Conservation (phyloP, 2,329 filamentous ascomycete species). For the Zasmidium citrigriseum region DNA sequence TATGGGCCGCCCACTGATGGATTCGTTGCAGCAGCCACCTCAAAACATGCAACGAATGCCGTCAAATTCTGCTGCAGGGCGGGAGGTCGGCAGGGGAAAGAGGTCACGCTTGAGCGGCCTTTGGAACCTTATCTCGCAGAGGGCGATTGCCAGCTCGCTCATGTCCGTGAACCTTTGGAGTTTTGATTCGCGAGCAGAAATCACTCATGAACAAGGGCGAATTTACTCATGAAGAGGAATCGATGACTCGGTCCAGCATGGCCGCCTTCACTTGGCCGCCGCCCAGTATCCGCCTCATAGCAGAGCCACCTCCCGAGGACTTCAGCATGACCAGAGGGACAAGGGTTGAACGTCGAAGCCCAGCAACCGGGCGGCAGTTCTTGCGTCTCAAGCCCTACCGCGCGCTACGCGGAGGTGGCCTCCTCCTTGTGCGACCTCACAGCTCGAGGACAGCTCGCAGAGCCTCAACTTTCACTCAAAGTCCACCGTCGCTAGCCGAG, state of each 20-base stretch:
- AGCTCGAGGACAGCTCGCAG: too few species aligned
- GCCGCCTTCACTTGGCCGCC: neutral
- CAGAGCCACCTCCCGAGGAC: neutral
- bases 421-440: neutral
- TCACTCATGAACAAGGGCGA: neutral
- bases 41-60: neutral
- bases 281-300: neutral
- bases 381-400: neutral
- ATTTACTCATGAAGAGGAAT: too few species aligned
- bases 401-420: neutral
- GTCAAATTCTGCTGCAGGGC: neutral
- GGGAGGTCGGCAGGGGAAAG: neutral
- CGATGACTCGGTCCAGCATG: neutral
- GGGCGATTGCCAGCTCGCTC: neutral
- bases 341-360: neutral
- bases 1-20: neutral
- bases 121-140: neutral
- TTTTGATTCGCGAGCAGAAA: neutral
- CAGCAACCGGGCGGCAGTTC: neutral
- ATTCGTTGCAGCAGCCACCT: neutral
- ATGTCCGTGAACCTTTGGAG: neutral
- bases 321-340: neutral
- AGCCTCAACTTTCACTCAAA: neutral
- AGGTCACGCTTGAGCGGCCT: neutral
- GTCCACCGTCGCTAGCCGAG: neutral